Conservation (phyloP, 2,329 filamentous ascomycete species). For the Hymenoscyphus linearis region DNA sequence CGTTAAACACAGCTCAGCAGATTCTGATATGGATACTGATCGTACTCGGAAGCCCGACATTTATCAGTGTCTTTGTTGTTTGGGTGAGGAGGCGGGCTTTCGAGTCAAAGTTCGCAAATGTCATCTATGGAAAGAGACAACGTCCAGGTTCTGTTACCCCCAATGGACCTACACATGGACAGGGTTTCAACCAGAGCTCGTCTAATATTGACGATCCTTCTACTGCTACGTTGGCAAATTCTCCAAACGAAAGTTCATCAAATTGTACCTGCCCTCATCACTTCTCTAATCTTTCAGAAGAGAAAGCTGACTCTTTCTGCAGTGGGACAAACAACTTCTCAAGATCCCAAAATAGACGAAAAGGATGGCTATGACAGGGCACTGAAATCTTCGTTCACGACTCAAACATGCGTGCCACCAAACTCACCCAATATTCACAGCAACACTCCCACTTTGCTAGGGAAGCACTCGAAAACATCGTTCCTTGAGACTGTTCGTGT, state of each 20-base stretch:
- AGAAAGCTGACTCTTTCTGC: not conserved
- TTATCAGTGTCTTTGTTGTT: slow-evolving; percentile 61
- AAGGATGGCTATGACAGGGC: not conserved
- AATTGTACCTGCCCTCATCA: not conserved
- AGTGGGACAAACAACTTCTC: not conserved
- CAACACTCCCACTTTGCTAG: slow-evolving; percentile 18
- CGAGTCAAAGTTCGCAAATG: slow-evolving; percentile 46
- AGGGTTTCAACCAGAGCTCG: not conserved
- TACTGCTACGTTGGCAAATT: not conserved
- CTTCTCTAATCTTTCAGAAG: not conserved
- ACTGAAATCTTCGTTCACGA: not conserved
- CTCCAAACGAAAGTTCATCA: not conserved
- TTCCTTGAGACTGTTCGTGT: not conserved
- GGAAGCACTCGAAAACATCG: not conserved
- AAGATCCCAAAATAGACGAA: not conserved
- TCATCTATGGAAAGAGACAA: not conserved
- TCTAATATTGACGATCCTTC: not conserved
- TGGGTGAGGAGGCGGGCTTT: slow-evolving; percentile 56
- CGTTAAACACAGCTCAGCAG: slow-evolving; percentile 64
- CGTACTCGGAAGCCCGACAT: slow-evolving; percentile 62
- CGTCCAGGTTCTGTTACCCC: not conserved
- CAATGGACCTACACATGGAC: not conserved
- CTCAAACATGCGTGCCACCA: not conserved
- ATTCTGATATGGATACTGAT: slow-evolving; percentile 59
- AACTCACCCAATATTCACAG: not conserved